A percentile compares a stretch with the other conserved stretches of the same genome.
Evolutionary conservation across 345 rosid genomes (phyloP).

Genomic region (Acer campestre): DNA sequence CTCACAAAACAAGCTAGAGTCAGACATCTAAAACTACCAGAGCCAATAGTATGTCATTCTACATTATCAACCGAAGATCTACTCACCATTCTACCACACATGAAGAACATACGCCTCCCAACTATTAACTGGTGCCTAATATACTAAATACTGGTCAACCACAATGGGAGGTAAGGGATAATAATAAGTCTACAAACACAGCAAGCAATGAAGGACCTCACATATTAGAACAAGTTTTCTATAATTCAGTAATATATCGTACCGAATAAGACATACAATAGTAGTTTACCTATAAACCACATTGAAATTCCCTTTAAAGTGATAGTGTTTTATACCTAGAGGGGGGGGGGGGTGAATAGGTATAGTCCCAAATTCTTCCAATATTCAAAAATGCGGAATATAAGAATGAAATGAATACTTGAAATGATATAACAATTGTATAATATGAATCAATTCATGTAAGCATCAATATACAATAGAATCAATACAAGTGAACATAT

Average conservation of each 20-base stretch:
- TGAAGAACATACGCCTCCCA: background rate
- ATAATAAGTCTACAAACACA: background rate
- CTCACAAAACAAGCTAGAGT: background rate
- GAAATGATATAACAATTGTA: no score
- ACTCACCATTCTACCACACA: background rate
- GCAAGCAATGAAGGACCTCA: background rate
- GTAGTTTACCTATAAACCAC: slow-evolving; percentile 61
- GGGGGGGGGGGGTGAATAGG: no score
- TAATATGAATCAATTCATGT: no score
- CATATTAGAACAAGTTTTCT: background rate
- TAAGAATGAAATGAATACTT: no score
- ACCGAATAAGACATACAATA: background rate
- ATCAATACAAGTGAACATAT: no score
- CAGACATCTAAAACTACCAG: background rate
- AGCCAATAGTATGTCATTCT: background rate
- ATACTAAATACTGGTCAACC: background rate
- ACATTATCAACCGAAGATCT: background rate
- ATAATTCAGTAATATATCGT: background rate
- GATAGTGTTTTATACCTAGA: no score
- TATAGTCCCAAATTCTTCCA: no score
- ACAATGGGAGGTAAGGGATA: background rate
- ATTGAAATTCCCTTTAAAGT: no score
- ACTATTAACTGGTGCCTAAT: background rate
- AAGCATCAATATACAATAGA: no score
- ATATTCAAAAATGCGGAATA: no score